Percentiles rank a stretch among this genome's conserved stretches.
These are phyloP conservation scores for Pseudisothecium myosuroides DNA, from an alignment of 225 moss, liverwort and hornwort genomes.

Conservation along the genomic window DNA sequence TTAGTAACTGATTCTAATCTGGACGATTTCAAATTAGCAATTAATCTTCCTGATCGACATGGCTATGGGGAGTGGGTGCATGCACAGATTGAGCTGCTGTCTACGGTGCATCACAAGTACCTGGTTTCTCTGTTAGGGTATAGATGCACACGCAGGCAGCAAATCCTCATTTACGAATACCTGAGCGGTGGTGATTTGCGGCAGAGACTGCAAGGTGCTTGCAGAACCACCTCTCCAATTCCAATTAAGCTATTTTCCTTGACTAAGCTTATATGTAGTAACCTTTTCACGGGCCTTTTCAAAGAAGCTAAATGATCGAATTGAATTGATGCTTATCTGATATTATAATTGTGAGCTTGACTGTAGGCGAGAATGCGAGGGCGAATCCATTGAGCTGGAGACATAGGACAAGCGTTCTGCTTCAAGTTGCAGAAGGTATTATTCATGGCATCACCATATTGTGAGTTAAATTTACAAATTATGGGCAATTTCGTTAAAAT, in stretches of 20 bases:
- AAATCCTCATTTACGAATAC: constrained; percentile 38
- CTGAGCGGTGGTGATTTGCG: constrained; percentile 5
- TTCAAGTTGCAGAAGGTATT: background rate
- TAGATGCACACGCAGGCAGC: background rate
- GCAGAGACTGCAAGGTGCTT: background rate
- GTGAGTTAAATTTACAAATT: background rate
- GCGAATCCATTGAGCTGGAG: background rate
- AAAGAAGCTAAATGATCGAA: background rate
- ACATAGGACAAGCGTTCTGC: background rate
- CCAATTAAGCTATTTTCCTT: background rate
- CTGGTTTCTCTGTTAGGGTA: constrained; percentile 33
- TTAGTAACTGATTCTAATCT: background rate
- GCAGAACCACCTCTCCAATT: background rate
- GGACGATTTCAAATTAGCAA: background rate
- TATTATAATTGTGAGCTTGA: background rate
- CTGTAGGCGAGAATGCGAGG: background rate
- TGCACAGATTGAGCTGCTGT: constrained; percentile 30
- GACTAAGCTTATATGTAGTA: no score
- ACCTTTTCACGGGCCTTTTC: background rate
- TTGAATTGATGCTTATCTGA: background rate
- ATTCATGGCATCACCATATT: background rate
- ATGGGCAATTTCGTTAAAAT: no score
- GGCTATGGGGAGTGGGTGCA: background rate
- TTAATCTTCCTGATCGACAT: background rate
- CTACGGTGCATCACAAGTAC: constrained; percentile 30